Evolutionary conservation across 2,329 filamentous ascomycete species (phyloP).

Genomic region (Beauveria brongniartii): DNA sequence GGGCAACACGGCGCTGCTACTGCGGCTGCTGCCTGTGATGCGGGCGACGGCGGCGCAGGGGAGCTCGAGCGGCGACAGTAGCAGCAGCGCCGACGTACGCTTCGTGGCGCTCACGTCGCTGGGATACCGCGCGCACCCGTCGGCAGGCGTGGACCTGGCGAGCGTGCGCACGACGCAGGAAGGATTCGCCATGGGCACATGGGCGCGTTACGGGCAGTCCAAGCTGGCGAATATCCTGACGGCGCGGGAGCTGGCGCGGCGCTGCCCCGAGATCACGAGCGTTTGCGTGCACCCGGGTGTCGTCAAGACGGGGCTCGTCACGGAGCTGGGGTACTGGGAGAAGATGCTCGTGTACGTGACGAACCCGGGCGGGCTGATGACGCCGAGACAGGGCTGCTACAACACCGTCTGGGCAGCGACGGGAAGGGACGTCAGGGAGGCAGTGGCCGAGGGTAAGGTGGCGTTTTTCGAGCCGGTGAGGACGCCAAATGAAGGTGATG

Average conservation of each 20-base stretch:
- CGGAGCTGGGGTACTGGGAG: slow-evolving; percentile 17
- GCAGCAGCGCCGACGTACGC: slow-evolving; percentile 14
- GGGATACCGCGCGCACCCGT: slow-evolving; percentile 20
- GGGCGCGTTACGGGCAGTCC: slow-evolving; percentile 40
- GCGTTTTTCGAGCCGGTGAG: slow-evolving; percentile 24
- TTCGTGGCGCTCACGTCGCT: slow-evolving; percentile 22
- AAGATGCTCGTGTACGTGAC: slow-evolving; percentile 19
- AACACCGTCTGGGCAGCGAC: slow-evolving; percentile 26
- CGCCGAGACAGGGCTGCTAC: slow-evolving; percentile 22
- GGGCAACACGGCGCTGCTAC: slow-evolving; percentile 23
- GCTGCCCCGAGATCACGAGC: slow-evolving; percentile 32
- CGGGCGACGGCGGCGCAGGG: slow-evolving; percentile 14
- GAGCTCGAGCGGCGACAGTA: background rate
- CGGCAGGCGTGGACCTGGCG: slow-evolving; percentile 21
- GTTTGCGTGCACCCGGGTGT: slow-evolving; percentile 43
- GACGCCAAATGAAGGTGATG: slow-evolving; percentile 15
- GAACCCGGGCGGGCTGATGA: slow-evolving; percentile 17
- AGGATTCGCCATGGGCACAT: slow-evolving; percentile 25
- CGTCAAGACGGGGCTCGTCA: slow-evolving; percentile 22
- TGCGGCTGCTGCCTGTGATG: slow-evolving; percentile 24
- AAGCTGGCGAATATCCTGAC: slow-evolving; percentile 43
- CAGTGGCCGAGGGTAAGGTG: slow-evolving; percentile 14
- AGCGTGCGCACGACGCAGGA: slow-evolving; percentile 19
- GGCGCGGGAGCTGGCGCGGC: slow-evolving; percentile 35
- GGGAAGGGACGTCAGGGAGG: slow-evolving; percentile 13